Percentiles rank a stretch among this genome's conserved stretches.
Conservation (phyloP, 1,284 basidiomycete species). For the Inonotus obliquus region DNA sequence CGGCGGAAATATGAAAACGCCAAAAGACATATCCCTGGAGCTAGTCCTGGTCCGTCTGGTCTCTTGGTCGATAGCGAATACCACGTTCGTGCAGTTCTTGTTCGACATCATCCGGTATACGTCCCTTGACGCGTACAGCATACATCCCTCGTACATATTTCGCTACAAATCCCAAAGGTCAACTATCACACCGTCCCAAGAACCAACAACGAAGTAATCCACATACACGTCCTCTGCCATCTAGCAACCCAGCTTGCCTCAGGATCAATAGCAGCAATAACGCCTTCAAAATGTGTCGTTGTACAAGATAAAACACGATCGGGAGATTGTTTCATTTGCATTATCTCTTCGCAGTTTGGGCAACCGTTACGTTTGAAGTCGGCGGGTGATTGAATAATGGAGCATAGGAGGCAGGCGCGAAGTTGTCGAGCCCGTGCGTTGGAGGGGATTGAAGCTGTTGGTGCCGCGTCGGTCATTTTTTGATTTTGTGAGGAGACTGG, state of each 20-base stretch:
- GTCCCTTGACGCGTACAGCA: constrained; percentile 82
- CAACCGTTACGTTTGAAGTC: constrained; percentile 89
- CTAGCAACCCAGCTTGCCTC: constrained; percentile 92
- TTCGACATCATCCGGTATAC: constrained; percentile 83
- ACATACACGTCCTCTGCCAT: constrained; percentile 87
- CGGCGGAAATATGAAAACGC: neutral
- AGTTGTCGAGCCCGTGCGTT: constrained; percentile 68
- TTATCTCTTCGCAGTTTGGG: constrained; percentile 95
- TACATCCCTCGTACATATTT: constrained; percentile 87
- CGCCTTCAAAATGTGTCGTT: constrained; percentile 91
- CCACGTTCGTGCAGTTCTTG: constrained; percentile 67
- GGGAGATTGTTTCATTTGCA: constrained; percentile 87
- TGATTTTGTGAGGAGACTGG: no score
- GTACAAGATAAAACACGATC: constrained; percentile 88
- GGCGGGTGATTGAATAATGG: constrained; percentile 77
- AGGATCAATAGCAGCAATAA: constrained; percentile 86
- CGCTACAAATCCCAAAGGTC: constrained; percentile 40
- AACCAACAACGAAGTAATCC: neutral
- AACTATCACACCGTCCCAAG: constrained; percentile 9
- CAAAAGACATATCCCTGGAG: neutral
- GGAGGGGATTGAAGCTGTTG: constrained; percentile 42
- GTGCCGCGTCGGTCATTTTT: constrained; percentile 13
- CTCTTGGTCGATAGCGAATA: constrained; percentile 77
- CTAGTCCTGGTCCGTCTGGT: constrained; percentile 69
- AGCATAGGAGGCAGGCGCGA: constrained; percentile 90